A percentile compares a stretch with the other conserved stretches of the same genome.
phyloP scores from a whole-genome alignment of 768 basidiomycete species.

The Flagelloscypha sp. region DNA sequence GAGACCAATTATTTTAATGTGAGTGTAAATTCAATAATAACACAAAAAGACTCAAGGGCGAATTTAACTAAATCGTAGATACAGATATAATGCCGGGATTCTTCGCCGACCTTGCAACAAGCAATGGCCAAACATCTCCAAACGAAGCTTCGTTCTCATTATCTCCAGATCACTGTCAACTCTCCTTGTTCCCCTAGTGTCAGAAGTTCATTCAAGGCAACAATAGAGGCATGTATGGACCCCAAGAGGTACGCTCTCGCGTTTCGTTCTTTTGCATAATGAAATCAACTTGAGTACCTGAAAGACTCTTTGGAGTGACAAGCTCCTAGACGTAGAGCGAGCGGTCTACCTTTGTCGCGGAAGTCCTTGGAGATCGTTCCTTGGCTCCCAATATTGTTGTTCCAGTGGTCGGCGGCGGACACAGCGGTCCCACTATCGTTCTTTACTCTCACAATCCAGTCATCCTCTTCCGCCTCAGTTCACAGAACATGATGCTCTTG shows the following conservation, averaged over 20 bases:
- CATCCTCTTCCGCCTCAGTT: slow-evolving; percentile 67
- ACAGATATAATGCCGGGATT: slow-evolving; percentile 97
- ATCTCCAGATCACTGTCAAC: slow-evolving; percentile 99
- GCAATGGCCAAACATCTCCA: slow-evolving; percentile 78
- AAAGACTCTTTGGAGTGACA: slow-evolving; percentile 93
- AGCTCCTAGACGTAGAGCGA: slow-evolving; percentile 97
- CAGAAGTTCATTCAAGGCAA: slow-evolving; percentile 81
- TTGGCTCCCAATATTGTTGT: slow-evolving; percentile 67
- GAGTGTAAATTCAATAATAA: too few relatives aligned
- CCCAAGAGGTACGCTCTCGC: too few relatives aligned
- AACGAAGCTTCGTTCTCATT: slow-evolving; percentile 89
- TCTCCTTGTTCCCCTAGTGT: slow-evolving; percentile 97
- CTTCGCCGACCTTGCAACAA: slow-evolving; percentile 91
- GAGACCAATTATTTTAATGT: slow-evolving; percentile 95
- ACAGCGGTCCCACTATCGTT: slow-evolving; percentile 96
- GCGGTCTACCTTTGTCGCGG: slow-evolving; percentile 83
- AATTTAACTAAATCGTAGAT: too few relatives aligned
- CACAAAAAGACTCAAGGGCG: too few relatives aligned
- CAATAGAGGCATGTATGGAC: slow-evolving; percentile 90
- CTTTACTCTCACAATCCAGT: slow-evolving; percentile 78
- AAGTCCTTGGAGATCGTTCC: slow-evolving; percentile 54
- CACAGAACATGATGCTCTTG: slow-evolving; percentile 67
- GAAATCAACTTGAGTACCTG: too few relatives aligned
- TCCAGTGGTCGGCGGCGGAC: slow-evolving; percentile 90
- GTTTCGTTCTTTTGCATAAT: too few relatives aligned